These are phyloP conservation scores for Trichomonas vaginalis DNA, from an alignment of 208 protist genomes.

Conservation along the genomic window DNA sequence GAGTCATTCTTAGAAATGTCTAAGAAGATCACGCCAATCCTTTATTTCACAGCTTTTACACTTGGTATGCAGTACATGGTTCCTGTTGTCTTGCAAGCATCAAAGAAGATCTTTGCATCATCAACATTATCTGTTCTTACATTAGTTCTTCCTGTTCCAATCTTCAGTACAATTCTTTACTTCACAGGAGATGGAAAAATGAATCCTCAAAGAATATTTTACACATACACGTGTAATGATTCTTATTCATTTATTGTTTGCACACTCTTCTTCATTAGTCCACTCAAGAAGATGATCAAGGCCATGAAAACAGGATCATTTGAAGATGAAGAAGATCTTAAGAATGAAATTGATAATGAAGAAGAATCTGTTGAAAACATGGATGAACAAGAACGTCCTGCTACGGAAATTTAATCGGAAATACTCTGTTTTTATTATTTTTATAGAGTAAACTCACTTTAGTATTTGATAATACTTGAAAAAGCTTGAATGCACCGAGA, in stretches of 20 bases:
- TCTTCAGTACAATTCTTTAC: background rate
- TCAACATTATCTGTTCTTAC: background rate
- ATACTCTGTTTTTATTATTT: too few relatives aligned
- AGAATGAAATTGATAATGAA: too few relatives aligned
- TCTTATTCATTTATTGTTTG: background rate
- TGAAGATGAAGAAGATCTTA: too few relatives aligned
- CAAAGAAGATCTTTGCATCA: background rate
- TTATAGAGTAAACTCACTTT: too few relatives aligned
- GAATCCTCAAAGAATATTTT: background rate
- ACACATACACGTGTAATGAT: background rate
- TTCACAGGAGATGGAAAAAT: background rate
- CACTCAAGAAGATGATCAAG: too few relatives aligned
- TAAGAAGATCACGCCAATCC: background rate
- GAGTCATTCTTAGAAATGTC: background rate
- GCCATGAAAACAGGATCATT: too few relatives aligned
- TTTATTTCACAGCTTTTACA: background rate
- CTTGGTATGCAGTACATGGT: background rate
- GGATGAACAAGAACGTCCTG: too few relatives aligned
- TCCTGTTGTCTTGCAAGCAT: background rate
- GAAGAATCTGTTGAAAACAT: too few relatives aligned
- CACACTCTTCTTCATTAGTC: background rate
- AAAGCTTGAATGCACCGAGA: too few relatives aligned
- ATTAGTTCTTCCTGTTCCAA: background rate
- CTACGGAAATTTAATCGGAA: too few relatives aligned
- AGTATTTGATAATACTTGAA: too few relatives aligned